These are phyloP conservation scores for Chaetoceros tenuissimus DNA, from an alignment of 108 stramenopile species.

Conservation along the genomic window DNA sequence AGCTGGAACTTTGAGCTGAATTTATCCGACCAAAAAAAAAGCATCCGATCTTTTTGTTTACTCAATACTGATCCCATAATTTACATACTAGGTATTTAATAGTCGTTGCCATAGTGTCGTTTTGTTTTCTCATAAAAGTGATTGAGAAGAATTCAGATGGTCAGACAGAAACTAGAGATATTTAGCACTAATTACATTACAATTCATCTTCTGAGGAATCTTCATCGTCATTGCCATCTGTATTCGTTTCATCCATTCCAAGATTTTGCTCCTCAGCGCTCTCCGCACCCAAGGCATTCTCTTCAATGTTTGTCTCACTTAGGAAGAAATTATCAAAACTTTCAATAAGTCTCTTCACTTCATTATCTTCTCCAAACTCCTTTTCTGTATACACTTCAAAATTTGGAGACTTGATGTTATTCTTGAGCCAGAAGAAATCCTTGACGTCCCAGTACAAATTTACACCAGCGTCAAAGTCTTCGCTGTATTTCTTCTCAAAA, in stretches of 20 bases:
- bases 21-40: too few relatives aligned
- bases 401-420: constrained; percentile 27
- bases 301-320: too few relatives aligned
- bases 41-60: too few relatives aligned
- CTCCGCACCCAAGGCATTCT: too few relatives aligned
- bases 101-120: too few relatives aligned
- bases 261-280: too few relatives aligned
- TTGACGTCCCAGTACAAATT: constrained; percentile 42
- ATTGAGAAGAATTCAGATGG: not conserved
- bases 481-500: constrained; percentile 1
- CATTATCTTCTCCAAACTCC: not conserved
- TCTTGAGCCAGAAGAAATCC: constrained; percentile 32
- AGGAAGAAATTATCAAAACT: too few relatives aligned
- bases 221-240: not conserved
- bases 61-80: too few relatives aligned
- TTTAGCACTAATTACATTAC: not conserved
- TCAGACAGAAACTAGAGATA: not conserved
- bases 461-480: constrained; percentile 5
- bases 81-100: too few relatives aligned
- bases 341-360: too few relatives aligned
- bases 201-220: constrained; percentile 1
- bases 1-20: too few relatives aligned
- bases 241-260: not conserved
- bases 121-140: not conserved
- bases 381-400: constrained; percentile 13